These are phyloP conservation scores for Euclidium syriacum DNA, from an alignment of 345 rosid genomes.

Conservation along the genomic window DNA sequence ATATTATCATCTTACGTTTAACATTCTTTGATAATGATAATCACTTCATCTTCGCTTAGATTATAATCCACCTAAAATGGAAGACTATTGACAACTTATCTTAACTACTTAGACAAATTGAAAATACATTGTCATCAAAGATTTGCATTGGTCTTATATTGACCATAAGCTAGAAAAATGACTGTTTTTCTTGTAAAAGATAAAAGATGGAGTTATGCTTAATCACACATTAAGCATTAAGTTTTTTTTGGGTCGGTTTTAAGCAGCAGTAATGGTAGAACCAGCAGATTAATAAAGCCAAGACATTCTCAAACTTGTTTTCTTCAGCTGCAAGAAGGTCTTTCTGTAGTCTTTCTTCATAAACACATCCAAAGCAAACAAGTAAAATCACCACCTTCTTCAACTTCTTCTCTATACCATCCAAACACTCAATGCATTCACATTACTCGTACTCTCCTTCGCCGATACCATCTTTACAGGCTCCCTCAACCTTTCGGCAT, in stretches of 20 bases:
- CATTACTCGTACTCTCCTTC: slow-evolving; percentile 29
- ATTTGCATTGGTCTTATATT: background rate
- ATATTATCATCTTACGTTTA: background rate
- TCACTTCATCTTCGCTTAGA: background rate
- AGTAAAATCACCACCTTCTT: slow-evolving; percentile 42
- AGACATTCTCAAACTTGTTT: slow-evolving; percentile 33
- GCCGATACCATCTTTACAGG: slow-evolving; percentile 14
- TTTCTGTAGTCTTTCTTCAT: slow-evolving; percentile 45
- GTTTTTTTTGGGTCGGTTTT: background rate
- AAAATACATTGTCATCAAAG: slow-evolving; percentile 1
- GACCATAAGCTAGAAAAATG: background rate
- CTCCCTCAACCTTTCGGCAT: slow-evolving; percentile 14
- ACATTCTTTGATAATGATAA: no score
- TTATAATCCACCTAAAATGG: background rate
- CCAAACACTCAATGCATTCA: slow-evolving; percentile 49
- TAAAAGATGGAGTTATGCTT: background rate
- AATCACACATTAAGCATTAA: background rate
- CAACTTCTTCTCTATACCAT: slow-evolving; percentile 44
- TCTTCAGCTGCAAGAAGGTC: slow-evolving; percentile 44
- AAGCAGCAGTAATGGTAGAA: slow-evolving; percentile 10
- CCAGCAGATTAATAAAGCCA: slow-evolving; percentile 37
- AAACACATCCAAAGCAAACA: slow-evolving; percentile 48
- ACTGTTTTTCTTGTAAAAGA: background rate
- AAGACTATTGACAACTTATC: background rate
- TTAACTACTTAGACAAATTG: background rate